Conservation (phyloP, 768 basidiomycete species). For the Termitomyces heimii region DNA sequence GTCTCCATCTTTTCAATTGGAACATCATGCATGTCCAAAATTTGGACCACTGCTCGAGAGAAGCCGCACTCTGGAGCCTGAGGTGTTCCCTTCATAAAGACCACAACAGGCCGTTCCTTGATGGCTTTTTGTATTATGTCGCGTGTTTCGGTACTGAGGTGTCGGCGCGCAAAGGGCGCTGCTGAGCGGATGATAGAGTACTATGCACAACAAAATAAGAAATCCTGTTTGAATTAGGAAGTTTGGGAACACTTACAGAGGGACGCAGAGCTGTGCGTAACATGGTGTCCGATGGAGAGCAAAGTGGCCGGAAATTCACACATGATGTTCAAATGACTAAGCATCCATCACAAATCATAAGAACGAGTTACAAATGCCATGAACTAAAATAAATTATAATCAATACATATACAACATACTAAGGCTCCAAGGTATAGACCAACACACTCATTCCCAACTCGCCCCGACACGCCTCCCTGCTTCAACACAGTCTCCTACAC, state of each 20-base stretch:
- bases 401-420: not conserved
- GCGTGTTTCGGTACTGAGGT: constrained; percentile 58
- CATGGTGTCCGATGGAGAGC: constrained; percentile 21
- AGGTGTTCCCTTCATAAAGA: constrained; percentile 98
- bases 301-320: not conserved
- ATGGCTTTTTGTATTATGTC: constrained; percentile 70
- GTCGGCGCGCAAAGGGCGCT: constrained; percentile 27
- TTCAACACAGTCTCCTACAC: constrained; percentile 80
- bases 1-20: constrained; percentile 77
- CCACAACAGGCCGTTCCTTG: constrained; percentile 69
- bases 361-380: not conserved
- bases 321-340: not conserved
- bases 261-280: constrained; percentile 39
- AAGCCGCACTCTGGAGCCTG: constrained; percentile 88
- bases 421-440: not conserved
- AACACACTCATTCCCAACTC: constrained; percentile 22
- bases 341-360: not conserved
- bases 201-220: constrained; percentile 11
- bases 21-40: constrained; percentile 82
- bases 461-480: constrained; percentile 56
- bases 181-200: constrained; percentile 24
- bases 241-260: constrained; percentile 28
- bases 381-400: not conserved
- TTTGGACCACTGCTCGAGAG: constrained; percentile 89
- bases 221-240: not conserved